Base-by-base conservation (phyloP, 108 stramenopile genomes). In the Mediolabrus comicus region DNA sequence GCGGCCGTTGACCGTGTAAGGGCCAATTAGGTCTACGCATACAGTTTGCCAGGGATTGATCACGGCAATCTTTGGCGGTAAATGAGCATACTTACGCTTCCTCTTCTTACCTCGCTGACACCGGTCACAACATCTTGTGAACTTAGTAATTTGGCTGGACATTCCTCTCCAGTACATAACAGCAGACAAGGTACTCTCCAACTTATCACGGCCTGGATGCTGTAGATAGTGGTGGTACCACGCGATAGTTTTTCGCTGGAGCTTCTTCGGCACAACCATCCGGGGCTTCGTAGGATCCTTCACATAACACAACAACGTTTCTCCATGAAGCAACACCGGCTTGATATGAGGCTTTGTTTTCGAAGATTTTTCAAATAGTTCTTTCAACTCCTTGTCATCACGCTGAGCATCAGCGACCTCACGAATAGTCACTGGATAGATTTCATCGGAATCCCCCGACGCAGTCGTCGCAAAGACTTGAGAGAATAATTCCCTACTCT, bases 151-250 rank as follows among this genome's bases (percentile, higher is more conserved):
- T 12, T 41, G 25, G 8, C 2, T 16, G 0, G 27, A 6, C 67
- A 67, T 67, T 29, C 38, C 26, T 1, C 38, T 27, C 71, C 71
- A 72, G 31, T 54, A 63, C 71, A 72, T 72, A 1, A 29, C 26
- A 41, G 71, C 71, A 11, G 32, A 55, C 10, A 72, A n/a, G 10
- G 71, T 62, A n/a, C 56, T 54, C 39, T 72, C 59, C 11, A 70
- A 49, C 9, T 59, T 32, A 27, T 36, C 53, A 2, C 53, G 49
- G 10, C 69, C 69, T 1, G 62, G 62, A 29, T 72, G 71, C 55
- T 72, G 71, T 1, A 63, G 53, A 34, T 65, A 65, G 53, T 65
- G 65, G 32, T 65, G 65, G 13, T 53, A 65, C 65, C 65, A 53
- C 16, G 3, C 33, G 34, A 53, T 52, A 16, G 53, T 8, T 11